These are phyloP conservation scores for Penicillium sp. DNA, from an alignment of 2,329 filamentous ascomycete species.

Conservation along the genomic window DNA sequence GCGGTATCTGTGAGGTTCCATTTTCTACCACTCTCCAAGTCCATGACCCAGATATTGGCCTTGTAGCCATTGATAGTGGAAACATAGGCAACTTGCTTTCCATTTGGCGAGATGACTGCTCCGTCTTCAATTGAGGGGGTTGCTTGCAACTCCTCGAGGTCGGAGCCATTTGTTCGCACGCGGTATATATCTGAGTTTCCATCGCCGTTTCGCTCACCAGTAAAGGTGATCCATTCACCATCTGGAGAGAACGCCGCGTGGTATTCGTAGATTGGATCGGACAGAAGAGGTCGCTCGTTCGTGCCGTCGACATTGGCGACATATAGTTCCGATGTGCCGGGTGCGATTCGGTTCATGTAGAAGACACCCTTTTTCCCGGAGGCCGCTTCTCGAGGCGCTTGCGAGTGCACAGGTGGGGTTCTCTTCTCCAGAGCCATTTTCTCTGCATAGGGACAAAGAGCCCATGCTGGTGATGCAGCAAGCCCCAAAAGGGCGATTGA, in stretches of 20 bases:
- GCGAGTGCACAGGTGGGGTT: background rate
- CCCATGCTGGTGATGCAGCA: background rate
- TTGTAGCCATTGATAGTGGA: conserved; percentile 41
- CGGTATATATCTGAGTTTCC: conserved; percentile 48
- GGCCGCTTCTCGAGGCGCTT: background rate
- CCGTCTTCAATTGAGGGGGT: conserved; percentile 44
- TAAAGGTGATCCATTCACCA: conserved; percentile 46
- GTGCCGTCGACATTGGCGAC: conserved; percentile 44
- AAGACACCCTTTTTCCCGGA: conserved; percentile 1
- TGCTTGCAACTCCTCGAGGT: conserved; percentile 35
- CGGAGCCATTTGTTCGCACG: conserved; percentile 38
- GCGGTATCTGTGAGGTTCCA: conserved; percentile 38
- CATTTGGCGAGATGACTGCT: conserved; percentile 42
- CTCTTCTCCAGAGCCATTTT: conserved; percentile 7
- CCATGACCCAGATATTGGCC: conserved; percentile 47
- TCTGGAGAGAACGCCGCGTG: conserved; percentile 44
- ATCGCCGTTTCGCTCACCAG: conserved; percentile 43
- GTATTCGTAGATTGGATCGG: conserved; percentile 35
- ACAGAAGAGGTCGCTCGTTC: conserved; percentile 38
- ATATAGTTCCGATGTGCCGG: conserved; percentile 25
- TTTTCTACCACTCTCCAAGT: conserved; percentile 35
- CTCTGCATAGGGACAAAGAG: conserved; percentile 10
- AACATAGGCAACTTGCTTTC: conserved; percentile 43
- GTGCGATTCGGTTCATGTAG: conserved; percentile 12
- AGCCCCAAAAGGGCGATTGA: conserved; percentile 2